A percentile compares a stretch with the other conserved stretches of the same genome.
phyloP scores from a whole-genome alignment of 2,329 filamentous ascomycete species.

The Venturia effusa region DNA sequence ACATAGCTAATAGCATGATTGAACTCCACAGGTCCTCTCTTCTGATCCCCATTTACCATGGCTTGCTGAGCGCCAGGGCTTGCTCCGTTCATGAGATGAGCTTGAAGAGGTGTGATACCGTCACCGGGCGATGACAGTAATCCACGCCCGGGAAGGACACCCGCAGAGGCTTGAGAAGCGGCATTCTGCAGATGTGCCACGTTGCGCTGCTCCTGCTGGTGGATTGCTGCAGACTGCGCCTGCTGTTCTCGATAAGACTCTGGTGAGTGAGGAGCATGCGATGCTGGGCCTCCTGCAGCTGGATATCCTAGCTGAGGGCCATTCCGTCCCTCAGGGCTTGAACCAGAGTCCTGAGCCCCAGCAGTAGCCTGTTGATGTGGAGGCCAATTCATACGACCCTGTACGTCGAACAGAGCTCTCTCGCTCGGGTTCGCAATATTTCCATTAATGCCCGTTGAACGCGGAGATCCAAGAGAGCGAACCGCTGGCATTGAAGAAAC shows the following conservation, averaged over 20 bases:
- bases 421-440: slow-evolving; percentile 16
- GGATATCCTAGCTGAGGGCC: slow-evolving; percentile 4
- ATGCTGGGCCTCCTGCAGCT: slow-evolving; percentile 13
- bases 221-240: slow-evolving; percentile 36
- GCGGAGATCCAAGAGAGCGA: slow-evolving; percentile 30
- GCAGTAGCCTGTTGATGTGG: slow-evolving; percentile 20
- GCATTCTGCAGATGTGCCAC: slow-evolving; percentile 57
- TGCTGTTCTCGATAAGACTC: slow-evolving; percentile 29
- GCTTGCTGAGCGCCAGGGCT: slow-evolving; percentile 42
- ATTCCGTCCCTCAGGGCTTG: slow-evolving; percentile 30
- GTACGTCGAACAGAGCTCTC: slow-evolving; percentile 23
- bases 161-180: slow-evolving; percentile 46
- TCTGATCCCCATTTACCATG: slow-evolving; percentile 51
- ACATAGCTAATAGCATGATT: slow-evolving; percentile 99
- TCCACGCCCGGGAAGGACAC: slow-evolving; percentile 34
- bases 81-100: slow-evolving; percentile 51
- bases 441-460: neutral
- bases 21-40: slow-evolving; percentile 91
- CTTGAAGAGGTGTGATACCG: slow-evolving; percentile 37
- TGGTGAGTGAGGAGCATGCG: slow-evolving; percentile 25
- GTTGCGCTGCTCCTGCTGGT: slow-evolving; percentile 55
- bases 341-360: slow-evolving; percentile 27
- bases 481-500: slow-evolving; percentile 68
- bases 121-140: slow-evolving; percentile 40
- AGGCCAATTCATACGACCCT: slow-evolving; percentile 19